Percentiles rank a stretch among this genome's conserved stretches.
These are phyloP conservation scores for Ophiocordyceps camponoti-leonardi DNA, from an alignment of 2,329 filamentous ascomycete species.

Conservation along the genomic window DNA sequence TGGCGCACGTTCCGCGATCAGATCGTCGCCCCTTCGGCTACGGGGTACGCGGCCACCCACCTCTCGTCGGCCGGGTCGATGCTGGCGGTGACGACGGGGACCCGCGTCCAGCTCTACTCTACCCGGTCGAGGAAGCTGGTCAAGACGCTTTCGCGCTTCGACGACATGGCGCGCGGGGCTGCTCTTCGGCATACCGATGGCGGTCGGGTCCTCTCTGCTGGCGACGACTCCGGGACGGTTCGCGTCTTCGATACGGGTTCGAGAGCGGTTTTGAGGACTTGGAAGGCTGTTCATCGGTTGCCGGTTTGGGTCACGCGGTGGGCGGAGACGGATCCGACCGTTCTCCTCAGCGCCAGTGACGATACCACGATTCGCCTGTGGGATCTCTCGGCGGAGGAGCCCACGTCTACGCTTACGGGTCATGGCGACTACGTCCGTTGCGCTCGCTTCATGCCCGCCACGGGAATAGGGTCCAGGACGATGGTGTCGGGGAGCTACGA, in stretches of 20 bases:
- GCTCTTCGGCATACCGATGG: conserved; percentile 71
- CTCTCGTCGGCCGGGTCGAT: conserved; percentile 64
- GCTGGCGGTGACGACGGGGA: conserved; percentile 90
- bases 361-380: conserved; percentile 86
- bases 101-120: conserved; percentile 85
- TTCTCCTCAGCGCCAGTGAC: conserved; percentile 76
- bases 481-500: conserved; percentile 89
- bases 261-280: conserved; percentile 84
- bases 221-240: conserved; percentile 79
- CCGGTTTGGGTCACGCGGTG: conserved; percentile 86
- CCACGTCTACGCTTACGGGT: conserved; percentile 63
- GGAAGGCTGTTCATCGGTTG: conserved; percentile 78
- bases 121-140: conserved; percentile 79
- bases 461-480: conserved; percentile 44
- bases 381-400: conserved; percentile 72
- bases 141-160: conserved; percentile 88
- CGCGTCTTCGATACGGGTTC: conserved; percentile 89
- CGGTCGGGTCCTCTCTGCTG: conserved; percentile 63
- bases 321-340: conserved; percentile 75
- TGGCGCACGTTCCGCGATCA: conserved; percentile 93
- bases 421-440: conserved; percentile 86
- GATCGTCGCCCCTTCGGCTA: conserved; percentile 75
- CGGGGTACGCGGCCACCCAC: conserved; percentile 76
- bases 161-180: conserved; percentile 76
- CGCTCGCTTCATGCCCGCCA: conserved; percentile 67